These are phyloP conservation scores for Coniochaeta sp. DNA, from an alignment of 2,329 filamentous ascomycete species.

Conservation along the genomic window DNA sequence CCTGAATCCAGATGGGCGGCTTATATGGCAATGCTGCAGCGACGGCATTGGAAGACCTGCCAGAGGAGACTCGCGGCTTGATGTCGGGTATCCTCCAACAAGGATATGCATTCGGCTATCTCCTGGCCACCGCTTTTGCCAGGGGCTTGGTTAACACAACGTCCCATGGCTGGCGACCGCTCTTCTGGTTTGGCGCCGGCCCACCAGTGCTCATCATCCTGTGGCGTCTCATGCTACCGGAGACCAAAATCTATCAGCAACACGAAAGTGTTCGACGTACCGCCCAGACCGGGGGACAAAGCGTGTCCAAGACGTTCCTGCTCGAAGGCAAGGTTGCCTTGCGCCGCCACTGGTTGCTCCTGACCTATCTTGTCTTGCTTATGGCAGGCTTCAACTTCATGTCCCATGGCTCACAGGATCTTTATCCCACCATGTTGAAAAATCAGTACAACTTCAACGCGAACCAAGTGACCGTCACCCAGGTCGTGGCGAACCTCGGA, in stretches of 20 bases:
- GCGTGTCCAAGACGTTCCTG: constrained; percentile 61
- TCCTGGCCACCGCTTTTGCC: constrained; percentile 51
- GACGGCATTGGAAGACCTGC: constrained; percentile 71
- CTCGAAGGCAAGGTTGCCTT: constrained; percentile 72
- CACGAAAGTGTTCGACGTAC: constrained; percentile 52
- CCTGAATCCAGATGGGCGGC: constrained; percentile 69
- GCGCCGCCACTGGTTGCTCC: constrained; percentile 70
- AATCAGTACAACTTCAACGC: constrained; percentile 46
- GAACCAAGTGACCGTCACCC: constrained; percentile 59
- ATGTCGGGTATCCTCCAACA: constrained; percentile 73
- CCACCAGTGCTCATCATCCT: constrained; percentile 75
- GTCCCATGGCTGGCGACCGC: constrained; percentile 70
- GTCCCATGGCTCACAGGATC: constrained; percentile 66
- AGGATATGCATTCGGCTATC: constrained; percentile 62
- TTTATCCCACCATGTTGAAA: constrained; percentile 54
- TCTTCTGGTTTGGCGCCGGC: constrained; percentile 84
- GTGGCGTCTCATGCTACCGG: constrained; percentile 70
- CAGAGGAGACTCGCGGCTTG: constrained; percentile 59
- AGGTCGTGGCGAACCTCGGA: constrained; percentile 66
- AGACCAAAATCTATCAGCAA: constrained; percentile 67
- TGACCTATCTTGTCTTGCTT: constrained; percentile 75
- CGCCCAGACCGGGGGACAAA: constrained; percentile 20
- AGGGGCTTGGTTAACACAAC: constrained; percentile 70
- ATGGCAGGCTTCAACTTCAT: constrained; percentile 94
- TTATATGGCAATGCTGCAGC: constrained; percentile 73